Evolutionary conservation across 2,329 filamentous ascomycete species (phyloP).

Genomic region (Fusarium sp.): DNA sequence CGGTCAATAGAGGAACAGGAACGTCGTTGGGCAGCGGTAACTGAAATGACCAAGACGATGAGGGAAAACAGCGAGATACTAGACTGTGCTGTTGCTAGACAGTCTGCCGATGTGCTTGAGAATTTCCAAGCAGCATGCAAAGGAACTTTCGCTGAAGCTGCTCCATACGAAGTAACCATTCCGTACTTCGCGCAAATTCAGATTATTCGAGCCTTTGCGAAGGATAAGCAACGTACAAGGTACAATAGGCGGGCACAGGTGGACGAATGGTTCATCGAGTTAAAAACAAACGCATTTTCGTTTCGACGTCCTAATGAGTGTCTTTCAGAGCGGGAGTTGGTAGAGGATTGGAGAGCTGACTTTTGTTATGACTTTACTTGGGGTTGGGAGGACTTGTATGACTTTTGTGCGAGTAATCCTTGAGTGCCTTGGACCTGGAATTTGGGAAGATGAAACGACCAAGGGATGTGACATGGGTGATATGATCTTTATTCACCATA

Average conservation of each 20-base stretch:
- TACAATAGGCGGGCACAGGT: not conserved
- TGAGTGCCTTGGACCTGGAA: not conserved
- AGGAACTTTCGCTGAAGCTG: not conserved
- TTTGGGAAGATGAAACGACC: not conserved
- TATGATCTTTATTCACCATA: not conserved
- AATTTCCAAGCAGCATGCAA: slow-evolving; percentile 14
- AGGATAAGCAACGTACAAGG: not conserved
- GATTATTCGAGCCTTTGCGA: not conserved
- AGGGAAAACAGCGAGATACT: slow-evolving; percentile 1
- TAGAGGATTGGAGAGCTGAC: slow-evolving; percentile 16
- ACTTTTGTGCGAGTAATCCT: not conserved
- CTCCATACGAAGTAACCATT: slow-evolving; percentile 20
- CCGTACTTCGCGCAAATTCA: slow-evolving; percentile 34
- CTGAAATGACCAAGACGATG: not conserved
- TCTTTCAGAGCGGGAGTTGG: slow-evolving; percentile 13
- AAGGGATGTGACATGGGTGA: not conserved
- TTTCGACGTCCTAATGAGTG: slow-evolving; percentile 7
- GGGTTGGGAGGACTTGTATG: slow-evolving; percentile 18
- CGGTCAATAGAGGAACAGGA: slow-evolving; percentile 8
- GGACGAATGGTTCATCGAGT: not conserved
- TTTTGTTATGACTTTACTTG: slow-evolving; percentile 6
- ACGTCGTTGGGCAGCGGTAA: slow-evolving; percentile 11
- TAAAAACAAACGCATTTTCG: slow-evolving; percentile 19
- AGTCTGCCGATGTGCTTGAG: slow-evolving; percentile 21
- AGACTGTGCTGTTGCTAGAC: slow-evolving; percentile 10